Evolutionary conservation across 768 basidiomycete genomes (phyloP).

Genomic region (Clitopilus passeckerianus): DNA sequence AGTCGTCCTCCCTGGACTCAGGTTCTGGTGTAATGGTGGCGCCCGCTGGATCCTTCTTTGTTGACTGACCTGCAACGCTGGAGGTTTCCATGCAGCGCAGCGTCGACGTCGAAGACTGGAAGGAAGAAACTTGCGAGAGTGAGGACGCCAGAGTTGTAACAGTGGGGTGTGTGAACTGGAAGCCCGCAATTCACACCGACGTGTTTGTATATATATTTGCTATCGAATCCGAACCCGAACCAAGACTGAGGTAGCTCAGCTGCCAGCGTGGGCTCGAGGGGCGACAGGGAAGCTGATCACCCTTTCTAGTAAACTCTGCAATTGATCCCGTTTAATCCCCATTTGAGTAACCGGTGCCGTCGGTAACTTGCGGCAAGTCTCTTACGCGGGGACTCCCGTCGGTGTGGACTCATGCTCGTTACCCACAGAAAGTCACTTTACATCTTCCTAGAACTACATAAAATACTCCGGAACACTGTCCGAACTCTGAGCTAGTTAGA

Average conservation of each 20-base stretch:
- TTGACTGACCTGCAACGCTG: not conserved
- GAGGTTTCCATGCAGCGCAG: not conserved
- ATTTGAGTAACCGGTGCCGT: constrained; percentile 1
- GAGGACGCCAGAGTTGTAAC: not conserved
- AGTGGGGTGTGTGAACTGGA: not conserved
- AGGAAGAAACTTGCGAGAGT: not conserved
- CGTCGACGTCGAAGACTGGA: not conserved
- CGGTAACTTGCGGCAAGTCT: not conserved
- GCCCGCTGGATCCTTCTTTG: not conserved
- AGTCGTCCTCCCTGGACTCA: not conserved
- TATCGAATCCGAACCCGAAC: not conserved
- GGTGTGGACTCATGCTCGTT: not conserved
- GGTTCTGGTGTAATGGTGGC: not conserved
- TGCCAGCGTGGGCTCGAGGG: not conserved
- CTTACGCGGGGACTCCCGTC: not conserved
- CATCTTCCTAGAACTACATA: not conserved
- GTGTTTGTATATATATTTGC: not conserved
- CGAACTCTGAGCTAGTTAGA: not conserved
- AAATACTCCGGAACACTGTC: not conserved
- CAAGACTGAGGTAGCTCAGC: not conserved
- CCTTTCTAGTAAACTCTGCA: not conserved
- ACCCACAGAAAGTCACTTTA: not conserved
- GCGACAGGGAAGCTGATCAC: not conserved
- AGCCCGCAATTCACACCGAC: not conserved
- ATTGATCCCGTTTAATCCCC: not conserved